These are phyloP conservation scores for Bacidia rubella DNA, from an alignment of 495 filamentous ascomycete species.

Conservation along the genomic window DNA sequence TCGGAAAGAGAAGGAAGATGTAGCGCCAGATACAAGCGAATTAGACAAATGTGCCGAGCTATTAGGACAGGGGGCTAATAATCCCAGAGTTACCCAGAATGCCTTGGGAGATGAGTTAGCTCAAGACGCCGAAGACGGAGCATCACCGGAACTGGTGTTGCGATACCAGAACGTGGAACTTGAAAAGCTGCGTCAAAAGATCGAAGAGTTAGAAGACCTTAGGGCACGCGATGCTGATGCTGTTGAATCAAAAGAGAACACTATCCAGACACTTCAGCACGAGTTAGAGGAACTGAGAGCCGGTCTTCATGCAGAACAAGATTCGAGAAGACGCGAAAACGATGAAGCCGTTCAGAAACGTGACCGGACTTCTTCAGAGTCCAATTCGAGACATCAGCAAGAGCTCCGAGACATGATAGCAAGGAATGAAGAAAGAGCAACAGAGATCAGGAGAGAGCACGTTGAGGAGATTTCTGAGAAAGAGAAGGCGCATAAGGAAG, in stretches of 20 bases:
- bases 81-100: no score
- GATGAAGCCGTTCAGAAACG: background rate
- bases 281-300: background rate
- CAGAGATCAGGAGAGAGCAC: constrained; percentile 1
- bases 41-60: background rate
- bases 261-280: background rate
- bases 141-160: background rate
- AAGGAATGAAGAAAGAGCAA: constrained; percentile 4
- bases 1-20: background rate
- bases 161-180: background rate
- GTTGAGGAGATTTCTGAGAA: background rate
- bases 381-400: constrained; percentile 7
- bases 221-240: constrained; percentile 1
- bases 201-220: background rate
- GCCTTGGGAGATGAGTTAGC: background rate
- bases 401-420: constrained; percentile 5
- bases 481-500: constrained; percentile 3
- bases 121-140: background rate
- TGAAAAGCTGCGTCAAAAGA: constrained; percentile 2
- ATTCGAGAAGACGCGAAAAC: constrained; percentile 2
- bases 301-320: background rate
- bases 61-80: background rate
- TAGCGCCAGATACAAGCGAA: background rate
- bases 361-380: constrained; percentile 1
- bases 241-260: background rate